Evolutionary conservation across 139 green algal genomes (phyloP), one percentile per base, ranked within the genome.

Genomic region (Micractinium sp.): DNA sequence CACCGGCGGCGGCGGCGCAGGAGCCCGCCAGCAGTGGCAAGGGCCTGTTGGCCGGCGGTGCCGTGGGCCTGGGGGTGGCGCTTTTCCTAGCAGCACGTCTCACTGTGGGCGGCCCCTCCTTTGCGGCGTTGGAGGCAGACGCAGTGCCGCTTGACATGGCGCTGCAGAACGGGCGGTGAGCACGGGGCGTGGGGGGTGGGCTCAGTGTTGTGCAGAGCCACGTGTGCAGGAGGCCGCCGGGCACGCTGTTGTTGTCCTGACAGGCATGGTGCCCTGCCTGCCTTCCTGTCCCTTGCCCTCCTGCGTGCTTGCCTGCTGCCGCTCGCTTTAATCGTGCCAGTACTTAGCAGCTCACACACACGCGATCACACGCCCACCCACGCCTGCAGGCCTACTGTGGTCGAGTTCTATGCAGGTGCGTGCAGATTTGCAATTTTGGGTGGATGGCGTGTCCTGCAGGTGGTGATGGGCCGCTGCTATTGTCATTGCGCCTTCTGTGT

Each of bases 321-420:
- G 31, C 36, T 33, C 29, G 31, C 31, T 38, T 19, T 31, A 5
- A 56, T 56, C 29, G 3, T 39, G 71, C 71, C 71, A 4, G 9
- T 56, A 9, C 47, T n/a, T n/a, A n/a, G n/a, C 47, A 56, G 47
- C 47, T 56, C 47, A 56, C 5, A 56, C 47, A 56, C n/a, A 56
- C 47, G 47, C n/a, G n/a, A n/a, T 56, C 47, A 56, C 47, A 5
- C 47, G 7, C 47, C 47, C 9, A 9, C 47, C 47, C 47, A 33
- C 16, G 71, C 63, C 71, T 77, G 77, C 77, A 82, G 41, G 77
- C 97, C 97, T 3, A 99, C 96, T 1, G 91, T 99, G 15, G 86
- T 99, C 35, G 98, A 99, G 90, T 99, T 99, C 80, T 99, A 99
- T 88, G 97, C 97, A 15, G 94, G 96, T 82, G n/a, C 29, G 35